Evolutionary conservation across 2,329 filamentous ascomycete species (phyloP).

Genomic region (Ilyonectria robusta): DNA sequence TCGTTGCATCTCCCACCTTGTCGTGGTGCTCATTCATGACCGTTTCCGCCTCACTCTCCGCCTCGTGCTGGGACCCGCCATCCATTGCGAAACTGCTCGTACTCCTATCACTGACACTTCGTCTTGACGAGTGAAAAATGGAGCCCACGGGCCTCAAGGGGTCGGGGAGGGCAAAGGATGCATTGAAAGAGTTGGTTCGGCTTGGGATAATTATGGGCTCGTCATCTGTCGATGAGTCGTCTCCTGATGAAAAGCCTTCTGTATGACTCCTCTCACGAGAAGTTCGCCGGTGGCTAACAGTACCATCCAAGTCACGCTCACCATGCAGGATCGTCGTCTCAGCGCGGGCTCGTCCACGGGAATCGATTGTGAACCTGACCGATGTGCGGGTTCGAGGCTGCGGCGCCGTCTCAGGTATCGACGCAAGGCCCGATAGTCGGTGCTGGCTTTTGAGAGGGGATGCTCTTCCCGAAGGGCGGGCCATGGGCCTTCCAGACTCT

Average conservation of each 20-base stretch:
- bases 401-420: constrained; percentile 68
- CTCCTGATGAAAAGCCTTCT: constrained; percentile 63
- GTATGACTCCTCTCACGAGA: constrained; percentile 49
- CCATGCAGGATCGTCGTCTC: constrained; percentile 64
- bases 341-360: constrained; percentile 71
- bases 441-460: constrained; percentile 68
- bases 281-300: constrained; percentile 48
- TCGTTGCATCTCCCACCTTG: constrained; percentile 69
- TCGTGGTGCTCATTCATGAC: constrained; percentile 63
- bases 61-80: constrained; percentile 55
- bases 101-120: constrained; percentile 66
- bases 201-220: constrained; percentile 77
- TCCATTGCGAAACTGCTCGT: constrained; percentile 57
- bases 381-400: constrained; percentile 65
- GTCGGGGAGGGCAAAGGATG: constrained; percentile 71
- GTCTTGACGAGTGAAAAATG: constrained; percentile 62
- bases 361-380: constrained; percentile 75
- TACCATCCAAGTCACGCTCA: constrained; percentile 45
- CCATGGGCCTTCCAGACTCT: constrained; percentile 53
- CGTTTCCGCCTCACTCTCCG: constrained; percentile 73
- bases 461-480: constrained; percentile 61
- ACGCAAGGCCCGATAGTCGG: constrained; percentile 66
- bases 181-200: constrained; percentile 65
- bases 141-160: constrained; percentile 65
- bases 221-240: constrained; percentile 73